Conservation (phyloP, 768 basidiomycete genomes). For the Sutorius australiensis region DNA sequence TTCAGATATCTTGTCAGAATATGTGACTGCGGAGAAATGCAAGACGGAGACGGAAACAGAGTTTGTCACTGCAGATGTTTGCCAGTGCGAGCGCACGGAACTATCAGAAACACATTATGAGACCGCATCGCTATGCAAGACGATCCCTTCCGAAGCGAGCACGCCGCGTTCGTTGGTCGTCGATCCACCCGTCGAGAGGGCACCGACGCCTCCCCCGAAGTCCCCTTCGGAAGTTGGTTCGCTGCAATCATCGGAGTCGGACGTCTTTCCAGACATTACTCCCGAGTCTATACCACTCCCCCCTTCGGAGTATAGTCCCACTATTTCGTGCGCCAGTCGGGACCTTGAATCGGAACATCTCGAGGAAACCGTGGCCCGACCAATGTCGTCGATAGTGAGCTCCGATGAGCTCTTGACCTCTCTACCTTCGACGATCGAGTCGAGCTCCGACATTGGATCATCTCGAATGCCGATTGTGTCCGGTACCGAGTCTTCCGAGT, state of each 20-base stretch:
- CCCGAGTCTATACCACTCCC: constrained; percentile 40
- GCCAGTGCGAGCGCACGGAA: constrained; percentile 28
- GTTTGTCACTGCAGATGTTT: constrained; percentile 44
- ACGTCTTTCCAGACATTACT: constrained; percentile 12
- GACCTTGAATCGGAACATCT: constrained; percentile 21
- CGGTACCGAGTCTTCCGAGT: constrained; percentile 40
- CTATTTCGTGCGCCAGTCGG: constrained; percentile 17
- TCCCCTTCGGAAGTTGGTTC: constrained; percentile 28
- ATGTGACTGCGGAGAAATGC: constrained; percentile 48
- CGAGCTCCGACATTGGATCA: constrained; percentile 30
- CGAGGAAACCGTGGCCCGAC: constrained; percentile 8
- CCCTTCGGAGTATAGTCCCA: constrained; percentile 31
- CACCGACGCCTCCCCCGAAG: constrained; percentile 26
- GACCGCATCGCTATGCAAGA: constrained; percentile 43
- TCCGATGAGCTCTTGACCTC: constrained; percentile 23
- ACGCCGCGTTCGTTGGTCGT: constrained; percentile 36
- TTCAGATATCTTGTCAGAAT: constrained; percentile 43
- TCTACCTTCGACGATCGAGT: constrained; percentile 31
- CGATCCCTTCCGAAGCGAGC: constrained; percentile 35
- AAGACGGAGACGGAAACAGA: constrained; percentile 42
- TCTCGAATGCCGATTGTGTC: constrained; percentile 37
- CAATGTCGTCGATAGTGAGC: constrained; percentile 16
- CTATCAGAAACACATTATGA: constrained; percentile 48
- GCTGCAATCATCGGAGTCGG: constrained; percentile 26
- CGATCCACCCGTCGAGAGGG: constrained; percentile 25